A percentile compares a stretch with the other conserved stretches of the same genome.
phyloP scores from a whole-genome alignment of 768 basidiomycete species.

The Russula emetica region DNA sequence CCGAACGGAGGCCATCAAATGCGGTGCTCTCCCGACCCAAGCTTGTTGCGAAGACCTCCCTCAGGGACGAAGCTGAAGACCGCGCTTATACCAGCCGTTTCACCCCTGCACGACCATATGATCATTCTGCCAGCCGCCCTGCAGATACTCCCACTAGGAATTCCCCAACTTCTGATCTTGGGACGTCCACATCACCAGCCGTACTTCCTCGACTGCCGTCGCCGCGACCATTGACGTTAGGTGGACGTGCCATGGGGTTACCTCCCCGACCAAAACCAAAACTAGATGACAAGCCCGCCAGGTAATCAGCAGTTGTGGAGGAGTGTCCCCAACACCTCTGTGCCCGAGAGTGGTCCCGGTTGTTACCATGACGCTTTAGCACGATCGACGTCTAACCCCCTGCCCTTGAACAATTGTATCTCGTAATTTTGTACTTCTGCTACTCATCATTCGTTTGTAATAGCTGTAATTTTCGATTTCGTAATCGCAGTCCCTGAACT shows the following conservation, averaged over 20 bases:
- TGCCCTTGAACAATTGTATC: neutral
- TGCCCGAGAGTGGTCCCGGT: neutral
- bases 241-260: slow-evolving; percentile 24
- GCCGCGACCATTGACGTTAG: neutral
- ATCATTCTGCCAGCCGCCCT: neutral
- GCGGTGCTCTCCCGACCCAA: slow-evolving; percentile 10
- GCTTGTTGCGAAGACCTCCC: neutral
- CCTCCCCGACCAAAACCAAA: slow-evolving; percentile 31
- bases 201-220: neutral
- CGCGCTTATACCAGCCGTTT: neutral
- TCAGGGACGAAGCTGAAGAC: slow-evolving; percentile 7
- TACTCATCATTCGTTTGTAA: slow-evolving; percentile 11
- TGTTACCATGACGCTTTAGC: neutral
- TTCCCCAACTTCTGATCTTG: neutral
- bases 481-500: neutral
- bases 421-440: neutral
- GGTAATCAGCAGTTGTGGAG: neutral
- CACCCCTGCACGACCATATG: neutral
- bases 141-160: neutral
- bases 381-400: neutral
- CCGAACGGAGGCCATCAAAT: slow-evolving; percentile 21
- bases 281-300: neutral
- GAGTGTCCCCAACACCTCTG: neutral
- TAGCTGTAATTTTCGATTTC: neutral
- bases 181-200: neutral